Evolutionary conservation across 805 yeast species (phyloP).

Genomic region (Kluyveromyces aestuarii): DNA sequence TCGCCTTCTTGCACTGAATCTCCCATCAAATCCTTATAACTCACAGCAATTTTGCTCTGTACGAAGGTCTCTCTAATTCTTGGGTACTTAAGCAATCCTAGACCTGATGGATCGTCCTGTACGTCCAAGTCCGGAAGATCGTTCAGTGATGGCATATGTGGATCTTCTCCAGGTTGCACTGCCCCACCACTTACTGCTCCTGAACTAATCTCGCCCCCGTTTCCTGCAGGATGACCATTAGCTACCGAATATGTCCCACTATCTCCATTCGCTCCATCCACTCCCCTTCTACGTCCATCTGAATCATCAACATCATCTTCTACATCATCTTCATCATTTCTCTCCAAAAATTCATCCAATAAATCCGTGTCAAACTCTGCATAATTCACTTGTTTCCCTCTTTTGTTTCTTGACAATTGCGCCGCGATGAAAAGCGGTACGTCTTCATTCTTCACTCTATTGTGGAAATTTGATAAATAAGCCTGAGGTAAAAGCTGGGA

Average conservation of each 20-base stretch:
- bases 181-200: not conserved
- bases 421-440: slow-evolving; percentile 67
- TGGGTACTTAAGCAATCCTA: slow-evolving; percentile 24
- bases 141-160: not conserved
- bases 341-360: slow-evolving; percentile 37
- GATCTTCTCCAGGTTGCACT: not conserved
- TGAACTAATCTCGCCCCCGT: not conserved
- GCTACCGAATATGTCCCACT: not conserved
- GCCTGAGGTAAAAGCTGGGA: slow-evolving; percentile 56
- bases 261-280: not conserved
- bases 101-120: slow-evolving; percentile 19
- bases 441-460: slow-evolving; percentile 63
- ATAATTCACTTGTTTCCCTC: slow-evolving; percentile 65
- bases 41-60: slow-evolving; percentile 24
- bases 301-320: slow-evolving; percentile 5
- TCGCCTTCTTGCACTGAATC: slow-evolving; percentile 5
- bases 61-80: slow-evolving; percentile 27
- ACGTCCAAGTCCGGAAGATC: slow-evolving; percentile 24
- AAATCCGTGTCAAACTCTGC: slow-evolving; percentile 73
- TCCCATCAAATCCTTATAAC: slow-evolving; percentile 18
- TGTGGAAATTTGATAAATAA: slow-evolving; percentile 60
- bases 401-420: slow-evolving; percentile 69
- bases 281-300: slow-evolving; percentile 2
- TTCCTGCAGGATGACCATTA: not conserved
- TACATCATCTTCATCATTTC: slow-evolving; percentile 5